Base-by-base conservation (phyloP, 2,329 filamentous ascomycete species). In the Peltaster fructicola region DNA sequence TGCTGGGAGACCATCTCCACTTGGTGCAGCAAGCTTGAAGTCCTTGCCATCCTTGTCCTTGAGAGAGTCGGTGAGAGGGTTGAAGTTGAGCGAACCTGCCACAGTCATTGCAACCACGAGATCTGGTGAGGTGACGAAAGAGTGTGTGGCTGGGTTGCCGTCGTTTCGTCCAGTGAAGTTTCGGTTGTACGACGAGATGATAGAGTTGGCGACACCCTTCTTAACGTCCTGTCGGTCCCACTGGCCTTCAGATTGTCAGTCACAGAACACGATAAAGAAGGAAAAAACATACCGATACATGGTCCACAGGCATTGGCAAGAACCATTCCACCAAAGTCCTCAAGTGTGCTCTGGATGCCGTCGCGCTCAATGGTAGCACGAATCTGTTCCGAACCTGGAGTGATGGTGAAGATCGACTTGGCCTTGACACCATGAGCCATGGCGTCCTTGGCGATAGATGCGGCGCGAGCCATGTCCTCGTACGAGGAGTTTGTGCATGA, bases 151-250 rank as follows among this genome's bases (percentile, higher is more conserved):
- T 19, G 82, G 82, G 67, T 92, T 95, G 40, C 79, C 82, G 43
- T 92, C 84, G 56, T 95, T 95, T 52, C 88, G 81, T 39, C 85
- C 85, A 33, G 85, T 95, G 65, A 98, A 95, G 73, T 98, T 95
- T 59, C 88, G 82, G 76, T 98, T 98, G 74, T 93, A 98, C 14
- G 88, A 95, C 22, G 84, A 93, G 52, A 98, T 65, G 53, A 98
- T 98, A 5, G 82, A 90, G 73, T 98, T 98, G 46, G 82, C 63
- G 44, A 79, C 73, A 39, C 85, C 85, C 71, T 95, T 93, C 68
- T 84, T 77, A 29, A 93, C 81, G 43, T 95, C 85, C 38, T 62
- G 65, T 41, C 88, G 77, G 49, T 93, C 82, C 88, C 88, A 95
- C 58, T 95, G 85, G 35, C 54, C 51, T 41, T 31, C 17, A 20